Evolutionary conservation across 2,329 filamentous ascomycete species (phyloP).

Genomic region (Penicillium crustosum): DNA sequence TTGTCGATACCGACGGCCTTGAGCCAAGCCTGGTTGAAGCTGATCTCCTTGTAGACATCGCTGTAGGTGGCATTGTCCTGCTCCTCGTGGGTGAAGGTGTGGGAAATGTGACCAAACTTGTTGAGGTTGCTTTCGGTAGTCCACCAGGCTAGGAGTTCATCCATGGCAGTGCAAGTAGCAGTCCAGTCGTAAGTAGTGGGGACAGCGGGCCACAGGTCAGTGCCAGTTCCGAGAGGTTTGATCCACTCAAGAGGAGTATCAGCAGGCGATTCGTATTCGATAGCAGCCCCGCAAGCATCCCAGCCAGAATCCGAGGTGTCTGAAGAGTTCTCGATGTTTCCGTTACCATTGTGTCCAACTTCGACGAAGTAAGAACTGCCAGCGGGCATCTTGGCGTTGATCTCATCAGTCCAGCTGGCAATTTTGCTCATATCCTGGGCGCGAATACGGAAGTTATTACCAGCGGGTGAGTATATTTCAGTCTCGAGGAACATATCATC

Average conservation of each 20-base stretch:
- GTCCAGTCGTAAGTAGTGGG: slow-evolving; percentile 52
- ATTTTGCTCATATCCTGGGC: slow-evolving; percentile 51
- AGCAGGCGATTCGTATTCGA: slow-evolving; percentile 48
- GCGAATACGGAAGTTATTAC: slow-evolving; percentile 51
- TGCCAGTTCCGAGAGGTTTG: slow-evolving; percentile 54
- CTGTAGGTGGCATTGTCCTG: slow-evolving; percentile 61
- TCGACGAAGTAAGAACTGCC: slow-evolving; percentile 57
- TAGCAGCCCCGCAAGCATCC: slow-evolving; percentile 37
- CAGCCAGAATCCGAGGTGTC: slow-evolving; percentile 21
- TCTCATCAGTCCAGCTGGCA: slow-evolving; percentile 43
- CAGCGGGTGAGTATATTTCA: slow-evolving; percentile 51
- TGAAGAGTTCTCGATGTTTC: slow-evolving; percentile 47
- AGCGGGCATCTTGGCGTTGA: slow-evolving; percentile 49
- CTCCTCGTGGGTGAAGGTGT: slow-evolving; percentile 62
- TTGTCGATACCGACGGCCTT: slow-evolving; percentile 52
- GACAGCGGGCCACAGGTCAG: slow-evolving; percentile 49
- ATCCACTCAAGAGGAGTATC: slow-evolving; percentile 52
- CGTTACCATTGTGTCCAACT: slow-evolving; percentile 58
- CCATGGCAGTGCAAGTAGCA: slow-evolving; percentile 51
- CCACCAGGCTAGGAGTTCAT: slow-evolving; percentile 57
- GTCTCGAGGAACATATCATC: slow-evolving; percentile 63
- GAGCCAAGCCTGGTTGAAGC: slow-evolving; percentile 62
- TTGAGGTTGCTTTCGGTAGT: slow-evolving; percentile 51
- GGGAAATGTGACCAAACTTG: slow-evolving; percentile 59
- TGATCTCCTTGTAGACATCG: slow-evolving; percentile 58